Conservation (phyloP, 768 basidiomycete species). For the Leucocoprinus leucothites region DNA sequence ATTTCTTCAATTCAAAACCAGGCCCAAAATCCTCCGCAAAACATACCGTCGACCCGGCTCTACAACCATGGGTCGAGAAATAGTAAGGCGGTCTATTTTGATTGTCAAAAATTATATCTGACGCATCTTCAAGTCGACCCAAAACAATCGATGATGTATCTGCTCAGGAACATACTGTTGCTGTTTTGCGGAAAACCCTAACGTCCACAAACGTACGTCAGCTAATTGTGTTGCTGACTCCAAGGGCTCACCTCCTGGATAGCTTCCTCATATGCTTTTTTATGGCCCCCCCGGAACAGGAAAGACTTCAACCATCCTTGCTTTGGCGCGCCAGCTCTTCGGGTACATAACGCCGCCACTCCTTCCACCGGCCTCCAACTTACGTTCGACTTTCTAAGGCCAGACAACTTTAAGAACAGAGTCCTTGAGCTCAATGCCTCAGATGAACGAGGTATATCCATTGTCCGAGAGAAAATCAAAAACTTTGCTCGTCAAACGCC, state of each 20-base stretch:
- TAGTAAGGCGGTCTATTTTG: slow-evolving; percentile 57
- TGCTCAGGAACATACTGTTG: slow-evolving; percentile 94
- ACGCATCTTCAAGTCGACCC: slow-evolving; percentile 62
- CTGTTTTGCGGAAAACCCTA: slow-evolving; percentile 87
- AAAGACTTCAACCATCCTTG: slow-evolving; percentile 97
- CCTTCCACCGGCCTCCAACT: neutral
- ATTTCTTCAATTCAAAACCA: slow-evolving; percentile 56
- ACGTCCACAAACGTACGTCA: slow-evolving; percentile 81
- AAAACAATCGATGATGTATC: slow-evolving; percentile 98
- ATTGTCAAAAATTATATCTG: neutral
- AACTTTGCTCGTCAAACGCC: slow-evolving; percentile 93
- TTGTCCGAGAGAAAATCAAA: slow-evolving; percentile 99
- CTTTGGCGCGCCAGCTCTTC: slow-evolving; percentile 89
- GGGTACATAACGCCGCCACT: slow-evolving; percentile 50
- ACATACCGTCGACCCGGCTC: slow-evolving; percentile 48
- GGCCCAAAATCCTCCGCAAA: slow-evolving; percentile 39
- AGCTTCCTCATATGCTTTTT: slow-evolving; percentile 99
- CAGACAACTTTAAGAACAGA: slow-evolving; percentile 89
- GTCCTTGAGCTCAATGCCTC: slow-evolving; percentile 98
- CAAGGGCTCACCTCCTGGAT: slow-evolving; percentile 16
- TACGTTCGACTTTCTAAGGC: slow-evolving; percentile 41
- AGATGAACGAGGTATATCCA: slow-evolving; percentile 95
- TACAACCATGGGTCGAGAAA: slow-evolving; percentile 98
- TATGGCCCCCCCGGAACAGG: slow-evolving; percentile 99
- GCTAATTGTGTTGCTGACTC: neutral